phyloP scores from a whole-genome alignment of 305 asterid genomes.

The Ilex paraguariensis region DNA sequence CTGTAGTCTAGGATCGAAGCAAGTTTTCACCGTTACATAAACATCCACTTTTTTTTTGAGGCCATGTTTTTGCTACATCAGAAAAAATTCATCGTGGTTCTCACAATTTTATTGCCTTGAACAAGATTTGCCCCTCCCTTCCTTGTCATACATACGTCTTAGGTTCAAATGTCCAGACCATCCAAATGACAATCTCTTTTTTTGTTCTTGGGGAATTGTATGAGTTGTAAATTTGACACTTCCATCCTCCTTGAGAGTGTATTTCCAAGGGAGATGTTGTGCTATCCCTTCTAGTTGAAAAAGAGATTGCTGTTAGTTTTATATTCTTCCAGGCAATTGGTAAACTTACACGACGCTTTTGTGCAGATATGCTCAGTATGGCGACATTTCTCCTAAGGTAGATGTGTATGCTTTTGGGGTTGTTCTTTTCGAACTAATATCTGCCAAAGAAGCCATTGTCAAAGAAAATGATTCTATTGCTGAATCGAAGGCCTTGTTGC shows the following conservation, averaged over 20 bases:
- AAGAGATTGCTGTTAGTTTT: not conserved
- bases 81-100: no score
- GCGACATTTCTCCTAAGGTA: constrained; percentile 88
- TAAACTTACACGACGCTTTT: constrained; percentile 6
- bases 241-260: not conserved
- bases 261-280: not conserved
- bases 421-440: constrained; percentile 80
- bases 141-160: not conserved
- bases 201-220: not conserved
- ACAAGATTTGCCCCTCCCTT: not conserved
- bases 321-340: not conserved
- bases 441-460: constrained; percentile 95
- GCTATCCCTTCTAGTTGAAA: not conserved
- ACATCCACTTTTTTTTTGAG: not conserved
- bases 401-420: constrained; percentile 98
- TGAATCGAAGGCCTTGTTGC: constrained; percentile 77
- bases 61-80: no score
- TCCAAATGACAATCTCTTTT: not conserved
- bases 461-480: constrained; percentile 44
- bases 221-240: not conserved
- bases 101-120: not conserved
- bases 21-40: not conserved
- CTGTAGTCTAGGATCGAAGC: no score
- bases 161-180: no score
- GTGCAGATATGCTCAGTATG: constrained; percentile 80